Evolutionary conservation across 164 flowering plant species (phyloP).

Genomic region (Kingdonia uniflora): DNA sequence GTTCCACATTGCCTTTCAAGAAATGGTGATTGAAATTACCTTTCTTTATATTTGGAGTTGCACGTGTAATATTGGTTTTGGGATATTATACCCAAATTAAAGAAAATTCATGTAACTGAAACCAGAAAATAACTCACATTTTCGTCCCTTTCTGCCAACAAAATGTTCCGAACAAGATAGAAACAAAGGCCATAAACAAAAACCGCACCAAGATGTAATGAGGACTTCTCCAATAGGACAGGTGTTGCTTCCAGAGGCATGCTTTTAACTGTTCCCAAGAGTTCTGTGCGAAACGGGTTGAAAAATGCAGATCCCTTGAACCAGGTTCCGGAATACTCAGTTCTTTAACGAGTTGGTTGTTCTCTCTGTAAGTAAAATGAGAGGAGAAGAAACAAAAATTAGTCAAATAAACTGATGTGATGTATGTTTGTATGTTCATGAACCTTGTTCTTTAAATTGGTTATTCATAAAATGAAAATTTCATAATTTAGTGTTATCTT

Average conservation of each 20-base stretch:
- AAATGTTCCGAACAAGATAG: neutral
- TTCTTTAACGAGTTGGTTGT: neutral
- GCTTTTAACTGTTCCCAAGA: constrained; percentile 5
- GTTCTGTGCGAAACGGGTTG: constrained; percentile 1
- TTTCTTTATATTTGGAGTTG: too few relatives aligned
- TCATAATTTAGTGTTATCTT: too few relatives aligned
- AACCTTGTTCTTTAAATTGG: too few relatives aligned
- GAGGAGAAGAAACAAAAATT: neutral
- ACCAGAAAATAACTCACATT: constrained; percentile 1
- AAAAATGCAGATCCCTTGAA: constrained; percentile 2
- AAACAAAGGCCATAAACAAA: neutral
- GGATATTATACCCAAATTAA: too few relatives aligned
- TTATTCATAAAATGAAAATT: too few relatives aligned
- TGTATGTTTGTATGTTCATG: too few relatives aligned
- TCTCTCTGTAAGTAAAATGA: neutral
- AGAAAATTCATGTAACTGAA: too few relatives aligned
- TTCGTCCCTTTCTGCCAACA: constrained; percentile 3
- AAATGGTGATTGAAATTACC: too few relatives aligned
- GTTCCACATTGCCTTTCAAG: too few relatives aligned
- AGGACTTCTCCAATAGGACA: constrained; percentile 6
- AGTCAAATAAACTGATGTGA: neutral
- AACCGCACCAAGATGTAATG: constrained; percentile 4
- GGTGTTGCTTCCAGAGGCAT: constrained; percentile 2
- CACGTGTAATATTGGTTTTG: too few relatives aligned
- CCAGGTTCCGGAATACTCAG: constrained; percentile 1